Evolutionary conservation across 1,284 basidiomycete species (phyloP).

Genomic region (Megacollybia platyphylla): DNA sequence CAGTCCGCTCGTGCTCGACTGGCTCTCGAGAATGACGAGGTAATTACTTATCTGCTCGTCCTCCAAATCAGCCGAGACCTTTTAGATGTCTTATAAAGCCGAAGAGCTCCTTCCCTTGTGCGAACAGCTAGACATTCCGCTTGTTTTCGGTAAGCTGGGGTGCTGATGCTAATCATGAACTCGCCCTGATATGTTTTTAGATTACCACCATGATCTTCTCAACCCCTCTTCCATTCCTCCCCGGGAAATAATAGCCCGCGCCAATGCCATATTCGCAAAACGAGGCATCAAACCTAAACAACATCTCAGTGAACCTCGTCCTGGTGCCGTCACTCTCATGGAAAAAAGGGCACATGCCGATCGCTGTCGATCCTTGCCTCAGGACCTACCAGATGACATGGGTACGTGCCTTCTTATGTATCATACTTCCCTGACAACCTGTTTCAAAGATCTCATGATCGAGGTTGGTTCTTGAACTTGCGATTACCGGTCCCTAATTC

Average conservation of each 20-base stretch:
- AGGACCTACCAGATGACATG: conserved; percentile 55
- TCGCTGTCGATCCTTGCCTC: conserved; percentile 56
- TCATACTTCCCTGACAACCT: conserved; percentile 1
- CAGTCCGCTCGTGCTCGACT: conserved; percentile 58
- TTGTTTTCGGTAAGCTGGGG: conserved; percentile 44
- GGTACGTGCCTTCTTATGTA: conserved; percentile 21
- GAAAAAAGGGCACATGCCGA: conserved; percentile 80
- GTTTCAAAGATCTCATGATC: conserved; percentile 70
- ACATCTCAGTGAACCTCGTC: conserved; percentile 74
- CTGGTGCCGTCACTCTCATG: conserved; percentile 68
- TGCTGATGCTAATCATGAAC: neutral
- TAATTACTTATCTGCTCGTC: conserved; percentile 12
- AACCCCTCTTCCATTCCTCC: conserved; percentile 46
- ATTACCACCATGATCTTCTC: conserved; percentile 74
- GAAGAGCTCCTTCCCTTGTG: conserved; percentile 79
- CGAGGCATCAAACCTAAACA: conserved; percentile 81
- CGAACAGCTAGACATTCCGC: conserved; percentile 70
- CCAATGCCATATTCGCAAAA: conserved; percentile 63
- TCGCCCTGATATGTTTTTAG: conserved; percentile 16
- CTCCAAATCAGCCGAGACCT: neutral
- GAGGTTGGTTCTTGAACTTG: conserved; percentile 24
- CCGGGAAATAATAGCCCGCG: conserved; percentile 50
- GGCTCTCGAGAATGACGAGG: conserved; percentile 89
- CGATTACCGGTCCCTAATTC: no score
- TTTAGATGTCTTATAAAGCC: conserved; percentile 74